These are phyloP conservation scores for Hanseniaspora pseudoguilliermondii DNA, from an alignment of 805 yeast genomes.

Conservation along the genomic window DNA sequence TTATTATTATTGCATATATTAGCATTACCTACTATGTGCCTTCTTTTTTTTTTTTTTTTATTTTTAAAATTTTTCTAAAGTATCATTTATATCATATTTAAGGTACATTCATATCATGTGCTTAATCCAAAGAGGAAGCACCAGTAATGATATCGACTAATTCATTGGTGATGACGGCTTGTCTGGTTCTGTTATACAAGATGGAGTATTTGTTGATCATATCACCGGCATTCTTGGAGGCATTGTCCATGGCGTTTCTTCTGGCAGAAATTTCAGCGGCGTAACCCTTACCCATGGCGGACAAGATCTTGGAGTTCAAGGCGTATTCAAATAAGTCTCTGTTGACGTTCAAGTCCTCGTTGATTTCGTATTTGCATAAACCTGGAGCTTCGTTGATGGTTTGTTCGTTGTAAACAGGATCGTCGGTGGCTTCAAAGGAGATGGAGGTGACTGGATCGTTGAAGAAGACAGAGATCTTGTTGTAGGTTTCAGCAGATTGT, in stretches of 20 bases:
- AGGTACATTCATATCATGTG: background rate
- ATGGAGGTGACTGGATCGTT: conserved; percentile 81
- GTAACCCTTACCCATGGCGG: conserved; percentile 95
- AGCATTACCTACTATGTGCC: background rate
- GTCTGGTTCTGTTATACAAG: conserved; percentile 98
- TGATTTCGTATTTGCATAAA: conserved; percentile 68
- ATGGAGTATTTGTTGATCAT: conserved; percentile 94
- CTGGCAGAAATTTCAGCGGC: conserved; percentile 97
- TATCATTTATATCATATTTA: background rate
- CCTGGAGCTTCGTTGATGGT: conserved; percentile 77
- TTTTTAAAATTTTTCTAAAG: background rate
- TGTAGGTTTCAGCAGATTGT: conserved; percentile 33
- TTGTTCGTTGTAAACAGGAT: conserved; percentile 53
- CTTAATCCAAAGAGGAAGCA: conserved; percentile 92
- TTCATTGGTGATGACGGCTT: conserved; percentile 98
- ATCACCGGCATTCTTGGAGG: conserved; percentile 98
- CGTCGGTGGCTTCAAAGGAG: conserved; percentile 70
- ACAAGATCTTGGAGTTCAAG: conserved; percentile 74
- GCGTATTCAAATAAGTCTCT: conserved; percentile 72
- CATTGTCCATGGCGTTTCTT: conserved; percentile 99
- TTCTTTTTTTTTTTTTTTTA: background rate
- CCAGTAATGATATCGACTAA: conserved; percentile 98
- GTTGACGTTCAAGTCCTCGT: conserved; percentile 55
- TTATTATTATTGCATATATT: background rate
- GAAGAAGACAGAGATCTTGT: conserved; percentile 67